Conservation (phyloP, 176 grass and related monocot species). For the Carex pumila region DNA sequence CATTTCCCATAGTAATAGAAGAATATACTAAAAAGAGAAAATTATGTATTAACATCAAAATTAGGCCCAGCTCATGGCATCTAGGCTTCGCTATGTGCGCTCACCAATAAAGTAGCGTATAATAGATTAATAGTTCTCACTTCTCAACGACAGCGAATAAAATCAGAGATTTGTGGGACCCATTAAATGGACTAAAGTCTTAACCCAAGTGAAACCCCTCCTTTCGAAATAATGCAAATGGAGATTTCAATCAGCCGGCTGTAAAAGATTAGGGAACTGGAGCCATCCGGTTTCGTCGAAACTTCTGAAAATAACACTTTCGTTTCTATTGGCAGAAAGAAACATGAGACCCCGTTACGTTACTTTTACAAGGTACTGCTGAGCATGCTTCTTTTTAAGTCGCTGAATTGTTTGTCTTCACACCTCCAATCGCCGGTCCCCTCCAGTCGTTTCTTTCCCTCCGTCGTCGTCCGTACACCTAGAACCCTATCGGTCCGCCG, state of each 20-base stretch:
- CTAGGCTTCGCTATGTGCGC: background rate
- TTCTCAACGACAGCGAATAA: background rate
- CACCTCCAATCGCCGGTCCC: background rate
- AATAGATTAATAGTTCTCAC: background rate
- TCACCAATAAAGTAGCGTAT: background rate
- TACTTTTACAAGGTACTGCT: background rate
- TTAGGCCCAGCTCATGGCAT: background rate
- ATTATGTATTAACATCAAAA: background rate
- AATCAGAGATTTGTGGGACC: background rate
- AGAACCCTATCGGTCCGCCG: background rate
- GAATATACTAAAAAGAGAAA: background rate
- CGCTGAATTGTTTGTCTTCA: background rate
- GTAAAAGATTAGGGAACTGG: background rate
- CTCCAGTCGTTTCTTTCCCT: background rate
- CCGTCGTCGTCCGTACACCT: background rate
- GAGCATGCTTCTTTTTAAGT: constrained; percentile 9
- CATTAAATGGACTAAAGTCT: background rate
- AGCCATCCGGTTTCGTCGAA: background rate
- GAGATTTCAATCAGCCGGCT: background rate
- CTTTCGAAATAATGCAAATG: background rate
- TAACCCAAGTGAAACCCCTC: background rate
- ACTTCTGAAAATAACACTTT: background rate
- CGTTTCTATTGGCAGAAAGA: background rate
- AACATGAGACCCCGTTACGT: background rate
- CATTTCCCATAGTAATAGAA: background rate